Evolutionary conservation across 306 rosid genomes (phyloP), one percentile per base, ranked within the genome.

Genomic region (Prunus padus): DNA sequence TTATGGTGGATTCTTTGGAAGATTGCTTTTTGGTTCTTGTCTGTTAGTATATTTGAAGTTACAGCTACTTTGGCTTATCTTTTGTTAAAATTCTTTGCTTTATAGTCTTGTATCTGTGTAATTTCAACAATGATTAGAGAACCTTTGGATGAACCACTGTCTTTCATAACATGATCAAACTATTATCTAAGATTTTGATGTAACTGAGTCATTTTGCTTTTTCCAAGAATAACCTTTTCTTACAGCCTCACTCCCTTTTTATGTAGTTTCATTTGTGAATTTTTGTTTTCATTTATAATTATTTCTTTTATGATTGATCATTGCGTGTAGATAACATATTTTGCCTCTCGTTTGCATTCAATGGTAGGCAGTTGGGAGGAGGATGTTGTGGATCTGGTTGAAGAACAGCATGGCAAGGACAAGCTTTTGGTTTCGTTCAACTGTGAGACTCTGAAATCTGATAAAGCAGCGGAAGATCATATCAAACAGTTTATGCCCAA

Each of bases 401-500:
- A 87, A 77, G 83, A 82, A 55, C 88, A 81, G 77, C 88, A 89
- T 77, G 92, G 87, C 64, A 88, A 85, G 85, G 80, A 84, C 77
- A 86, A 80, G 84, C 78, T 90, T 23, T 20, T 30, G 23, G 83
- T 95, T 67, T 88, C 92, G 18, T 92, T 92, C 25, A 90, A 80
- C 77, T 91, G 97, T 70, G 82, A 87, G 77, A 95, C 93, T 26
- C 83, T 95, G 81, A 95, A 93, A 87, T 87, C 99, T 16, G 97
- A 95, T 8, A 62, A 83, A 72, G 97, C 95, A 49, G 97, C 97
- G 25, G 96, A 95, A 88, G 99, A 92, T 28, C 99, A 92, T 82
- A 88, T 92, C 84, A 88, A 54, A 64, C 86, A 89, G 74, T 95
- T 89, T 84, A 72, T 95, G 93, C 97, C 99, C 63, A 95, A 95